Percentiles rank a stretch among this genome's conserved stretches.
Conservation (phyloP, 129 eudicot species). For the Flaveria trinervia region DNA sequence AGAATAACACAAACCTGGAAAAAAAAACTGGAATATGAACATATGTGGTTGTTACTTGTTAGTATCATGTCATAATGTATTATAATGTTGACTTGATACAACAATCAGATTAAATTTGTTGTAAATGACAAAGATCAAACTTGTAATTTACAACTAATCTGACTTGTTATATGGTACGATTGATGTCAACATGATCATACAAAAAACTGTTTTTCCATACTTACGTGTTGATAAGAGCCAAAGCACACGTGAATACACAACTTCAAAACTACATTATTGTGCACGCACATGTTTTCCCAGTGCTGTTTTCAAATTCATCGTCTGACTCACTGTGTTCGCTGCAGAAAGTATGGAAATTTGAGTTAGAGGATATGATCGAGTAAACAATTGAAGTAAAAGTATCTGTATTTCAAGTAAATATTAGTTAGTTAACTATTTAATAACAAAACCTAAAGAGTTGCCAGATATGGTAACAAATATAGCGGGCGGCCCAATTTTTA, state of each 20-base stretch:
- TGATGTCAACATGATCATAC: slow-evolving; percentile 21
- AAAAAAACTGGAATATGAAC: slow-evolving; percentile 35
- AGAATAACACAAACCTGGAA: slow-evolving; percentile 4
- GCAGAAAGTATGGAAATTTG: slow-evolving; percentile 25
- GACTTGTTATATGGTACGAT: neutral
- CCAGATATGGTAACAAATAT: neutral
- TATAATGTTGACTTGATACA: slow-evolving; percentile 23
- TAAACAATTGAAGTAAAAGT: neutral
- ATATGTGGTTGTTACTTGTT: slow-evolving; percentile 13
- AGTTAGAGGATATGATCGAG: neutral
- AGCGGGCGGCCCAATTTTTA: neutral
- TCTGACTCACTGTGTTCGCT: slow-evolving; percentile 72
- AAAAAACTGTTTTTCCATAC: slow-evolving; percentile 11
- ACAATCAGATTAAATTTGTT: neutral
- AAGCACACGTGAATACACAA: slow-evolving; percentile 4
- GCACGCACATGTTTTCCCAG: slow-evolving; percentile 71
- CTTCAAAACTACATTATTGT: slow-evolving; percentile 60
- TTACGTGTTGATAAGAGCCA: slow-evolving; percentile 3
- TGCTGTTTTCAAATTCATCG: slow-evolving; percentile 60
- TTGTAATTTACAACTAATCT: neutral
- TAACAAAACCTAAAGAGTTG: neutral
- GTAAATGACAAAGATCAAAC: slow-evolving; percentile 13
- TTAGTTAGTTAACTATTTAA: neutral
- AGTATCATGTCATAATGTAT: slow-evolving; percentile 19
- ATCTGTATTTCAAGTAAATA: neutral